These are phyloP conservation scores for Yamadazyma sp. DNA, from an alignment of 1,139 yeast species.

Conservation along the genomic window DNA sequence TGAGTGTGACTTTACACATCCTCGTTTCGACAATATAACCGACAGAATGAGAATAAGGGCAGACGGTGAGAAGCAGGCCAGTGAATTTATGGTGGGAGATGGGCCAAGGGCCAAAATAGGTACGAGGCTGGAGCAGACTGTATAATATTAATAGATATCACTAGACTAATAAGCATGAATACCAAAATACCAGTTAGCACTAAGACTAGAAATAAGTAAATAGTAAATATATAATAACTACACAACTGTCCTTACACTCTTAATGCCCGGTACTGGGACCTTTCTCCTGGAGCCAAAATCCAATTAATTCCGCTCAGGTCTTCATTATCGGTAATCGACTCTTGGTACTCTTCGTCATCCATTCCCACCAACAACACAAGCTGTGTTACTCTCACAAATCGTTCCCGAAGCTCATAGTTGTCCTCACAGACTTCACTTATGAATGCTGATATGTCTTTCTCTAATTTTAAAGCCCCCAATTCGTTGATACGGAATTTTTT, in stretches of 20 bases:
- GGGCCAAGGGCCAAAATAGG: neutral
- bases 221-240: neutral
- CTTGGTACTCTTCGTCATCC: slow-evolving; percentile 72
- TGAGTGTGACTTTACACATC: slow-evolving; percentile 60
- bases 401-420: slow-evolving; percentile 72
- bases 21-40: slow-evolving; percentile 51
- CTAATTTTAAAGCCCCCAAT: slow-evolving; percentile 80
- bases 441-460: slow-evolving; percentile 74
- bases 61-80: slow-evolving; percentile 25
- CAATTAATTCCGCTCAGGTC: slow-evolving; percentile 60
- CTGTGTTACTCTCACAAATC: slow-evolving; percentile 80
- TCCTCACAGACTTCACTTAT: slow-evolving; percentile 63
- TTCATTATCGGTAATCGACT: slow-evolving; percentile 34
- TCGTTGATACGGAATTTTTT: slow-evolving; percentile 66
- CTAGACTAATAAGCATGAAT: too few relatives aligned
- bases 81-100: neutral
- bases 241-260: slow-evolving; percentile 27
- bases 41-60: slow-evolving; percentile 52
- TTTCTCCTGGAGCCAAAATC: slow-evolving; percentile 78
- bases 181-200: too few relatives aligned
- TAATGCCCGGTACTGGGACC: slow-evolving; percentile 56
- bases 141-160: too few relatives aligned
- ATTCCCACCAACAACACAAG: slow-evolving; percentile 77
- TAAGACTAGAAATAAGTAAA: too few relatives aligned
- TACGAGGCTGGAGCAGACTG: neutral